Evolutionary conservation across 305 asterid species (phyloP).

Genomic region (Solanum hybrid): DNA sequence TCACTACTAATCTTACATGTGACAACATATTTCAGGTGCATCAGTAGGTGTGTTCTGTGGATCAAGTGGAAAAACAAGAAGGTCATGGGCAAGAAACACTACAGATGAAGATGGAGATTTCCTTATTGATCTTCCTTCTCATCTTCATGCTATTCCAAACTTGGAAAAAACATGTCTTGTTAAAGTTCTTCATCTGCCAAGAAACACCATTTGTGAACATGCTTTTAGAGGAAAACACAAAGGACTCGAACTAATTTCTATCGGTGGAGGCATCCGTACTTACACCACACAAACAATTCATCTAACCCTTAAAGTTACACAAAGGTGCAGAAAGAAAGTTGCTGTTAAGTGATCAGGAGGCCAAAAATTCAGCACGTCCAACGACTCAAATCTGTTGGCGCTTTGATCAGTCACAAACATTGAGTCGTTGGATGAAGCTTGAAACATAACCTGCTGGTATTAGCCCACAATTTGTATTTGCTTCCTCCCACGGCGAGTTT

Average conservation of each 20-base stretch:
- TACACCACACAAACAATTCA: conserved; percentile 46
- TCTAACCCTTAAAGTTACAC: conserved; percentile 19
- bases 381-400: conserved; percentile 39
- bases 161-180: conserved; percentile 50
- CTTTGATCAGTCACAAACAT: conserved; percentile 35
- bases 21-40: conserved; percentile 43
- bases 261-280: conserved; percentile 49
- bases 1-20: background rate
- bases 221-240: conserved; percentile 29
- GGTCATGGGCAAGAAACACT: conserved; percentile 30
- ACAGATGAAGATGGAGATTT: conserved; percentile 66
- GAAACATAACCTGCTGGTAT: background rate
- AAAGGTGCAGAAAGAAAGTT: background rate
- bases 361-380: background rate
- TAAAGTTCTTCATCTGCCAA: conserved; percentile 40
- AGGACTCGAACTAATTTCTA: conserved; percentile 28
- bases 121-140: conserved; percentile 73
- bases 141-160: conserved; percentile 76
- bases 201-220: conserved; percentile 28
- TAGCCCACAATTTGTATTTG: background rate
- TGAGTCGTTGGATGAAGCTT: conserved; percentile 9
- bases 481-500: background rate
- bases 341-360: background rate
- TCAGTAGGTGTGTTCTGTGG: conserved; percentile 54
- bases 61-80: conserved; percentile 18